Evolutionary conservation across 768 basidiomycete species (phyloP).

Genomic region (Tylopilus sp.): DNA sequence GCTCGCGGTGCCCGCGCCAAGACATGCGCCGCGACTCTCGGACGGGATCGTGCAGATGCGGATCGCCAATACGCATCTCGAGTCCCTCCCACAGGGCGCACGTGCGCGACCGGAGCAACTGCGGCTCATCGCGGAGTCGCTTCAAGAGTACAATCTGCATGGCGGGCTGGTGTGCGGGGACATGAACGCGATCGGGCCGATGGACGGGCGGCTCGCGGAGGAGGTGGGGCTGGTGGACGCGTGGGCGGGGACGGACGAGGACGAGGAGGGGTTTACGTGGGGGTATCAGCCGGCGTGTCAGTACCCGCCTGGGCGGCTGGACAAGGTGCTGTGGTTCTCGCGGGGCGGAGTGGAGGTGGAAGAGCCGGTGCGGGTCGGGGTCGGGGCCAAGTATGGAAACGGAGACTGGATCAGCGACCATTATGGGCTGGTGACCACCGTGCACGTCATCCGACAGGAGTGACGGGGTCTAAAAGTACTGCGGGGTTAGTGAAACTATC

Average conservation of each 20-base stretch:
- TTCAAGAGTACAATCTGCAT: slow-evolving; percentile 44
- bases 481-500: no score
- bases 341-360: slow-evolving; percentile 49
- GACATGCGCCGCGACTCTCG: slow-evolving; percentile 27
- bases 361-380: slow-evolving; percentile 53
- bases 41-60: slow-evolving; percentile 48
- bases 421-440: slow-evolving; percentile 49
- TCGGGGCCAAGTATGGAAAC: slow-evolving; percentile 43
- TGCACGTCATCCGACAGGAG: slow-evolving; percentile 26
- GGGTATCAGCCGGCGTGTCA: slow-evolving; percentile 53
- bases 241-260: slow-evolving; percentile 46
- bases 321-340: slow-evolving; percentile 61
- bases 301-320: slow-evolving; percentile 54
- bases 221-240: slow-evolving; percentile 56
- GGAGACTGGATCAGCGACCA: slow-evolving; percentile 66
- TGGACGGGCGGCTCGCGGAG: slow-evolving; percentile 42
- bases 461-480: no score
- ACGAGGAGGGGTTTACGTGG: slow-evolving; percentile 59
- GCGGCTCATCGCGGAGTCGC: slow-evolving; percentile 44
- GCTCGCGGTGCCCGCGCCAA: slow-evolving; percentile 36
- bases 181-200: slow-evolving; percentile 60
- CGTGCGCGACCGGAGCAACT: slow-evolving; percentile 49
- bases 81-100: slow-evolving; percentile 52
- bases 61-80: slow-evolving; percentile 72
- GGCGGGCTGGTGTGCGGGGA: slow-evolving; percentile 69